Conservation (phyloP, 768 basidiomycete genomes). For the Mycena pura region DNA sequence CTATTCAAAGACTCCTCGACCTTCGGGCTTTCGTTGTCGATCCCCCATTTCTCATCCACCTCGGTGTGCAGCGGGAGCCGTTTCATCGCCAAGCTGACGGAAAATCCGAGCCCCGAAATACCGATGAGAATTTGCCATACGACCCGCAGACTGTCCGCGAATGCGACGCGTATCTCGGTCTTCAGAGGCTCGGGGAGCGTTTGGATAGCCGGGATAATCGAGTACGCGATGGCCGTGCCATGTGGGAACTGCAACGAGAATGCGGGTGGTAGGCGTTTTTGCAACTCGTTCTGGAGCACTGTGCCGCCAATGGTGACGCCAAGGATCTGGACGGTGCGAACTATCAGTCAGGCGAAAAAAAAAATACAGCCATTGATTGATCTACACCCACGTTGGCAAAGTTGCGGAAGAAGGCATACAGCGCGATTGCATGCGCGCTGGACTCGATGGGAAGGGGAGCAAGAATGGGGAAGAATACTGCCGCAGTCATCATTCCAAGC, state of each 20-base stretch:
- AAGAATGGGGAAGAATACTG: conserved; percentile 48
- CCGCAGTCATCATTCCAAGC: conserved; percentile 16
- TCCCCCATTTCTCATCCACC: conserved; percentile 34
- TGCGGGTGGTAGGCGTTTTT: conserved; percentile 42
- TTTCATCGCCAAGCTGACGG: conserved; percentile 39
- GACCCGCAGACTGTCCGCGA: conserved; percentile 41
- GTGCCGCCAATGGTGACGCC: conserved; percentile 48
- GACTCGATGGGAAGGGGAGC: conserved; percentile 44
- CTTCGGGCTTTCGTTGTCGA: no score
- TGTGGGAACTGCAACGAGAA: conserved; percentile 40
- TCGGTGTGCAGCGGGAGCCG: conserved; percentile 34
- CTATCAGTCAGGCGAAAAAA: neutral
- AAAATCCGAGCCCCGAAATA: conserved; percentile 38
- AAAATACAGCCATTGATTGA: no score
- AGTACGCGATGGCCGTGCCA: conserved; percentile 46
- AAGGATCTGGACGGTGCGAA: conserved; percentile 2
- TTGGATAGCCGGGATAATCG: conserved; percentile 46
- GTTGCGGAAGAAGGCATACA: conserved; percentile 41
- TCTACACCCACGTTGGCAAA: conserved; percentile 31
- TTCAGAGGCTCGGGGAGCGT: conserved; percentile 37
- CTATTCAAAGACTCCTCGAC: no score
- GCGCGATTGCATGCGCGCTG: conserved; percentile 49
- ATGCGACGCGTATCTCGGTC: conserved; percentile 43
- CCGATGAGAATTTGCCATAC: conserved; percentile 49
- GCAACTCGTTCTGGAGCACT: conserved; percentile 54